phyloP scores from a whole-genome alignment of 306 rosid species.

The Acmispon strigosus region DNA sequence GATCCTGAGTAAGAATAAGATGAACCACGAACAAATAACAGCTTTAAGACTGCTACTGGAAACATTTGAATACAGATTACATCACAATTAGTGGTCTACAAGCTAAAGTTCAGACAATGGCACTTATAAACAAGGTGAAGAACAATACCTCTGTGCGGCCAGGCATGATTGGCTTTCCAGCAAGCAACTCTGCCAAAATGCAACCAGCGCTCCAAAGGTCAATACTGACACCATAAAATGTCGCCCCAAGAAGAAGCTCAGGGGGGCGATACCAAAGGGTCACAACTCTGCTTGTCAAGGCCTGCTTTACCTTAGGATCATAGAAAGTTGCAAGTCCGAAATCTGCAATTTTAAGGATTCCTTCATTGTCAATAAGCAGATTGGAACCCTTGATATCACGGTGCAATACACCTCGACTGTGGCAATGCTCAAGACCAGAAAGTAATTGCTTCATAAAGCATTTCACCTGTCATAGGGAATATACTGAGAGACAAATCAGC shows the following conservation, averaged over 20 bases:
- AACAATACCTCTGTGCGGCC: slow-evolving; percentile 92
- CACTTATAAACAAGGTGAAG: slow-evolving; percentile 15
- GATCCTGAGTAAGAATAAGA: not conserved
- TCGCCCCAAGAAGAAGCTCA: slow-evolving; percentile 96
- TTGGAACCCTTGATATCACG: slow-evolving; percentile 99
- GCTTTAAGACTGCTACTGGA: not conserved
- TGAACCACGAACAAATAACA: not conserved
- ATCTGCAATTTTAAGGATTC: slow-evolving; percentile 92
- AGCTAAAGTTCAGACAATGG: slow-evolving; percentile 2
- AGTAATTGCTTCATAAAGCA: slow-evolving; percentile 94
- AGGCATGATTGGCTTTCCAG: slow-evolving; percentile 98
- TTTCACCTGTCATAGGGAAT: slow-evolving; percentile 67
- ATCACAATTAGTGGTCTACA: not conserved
- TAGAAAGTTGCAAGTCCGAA: slow-evolving; percentile 83
- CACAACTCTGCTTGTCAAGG: slow-evolving; percentile 95
- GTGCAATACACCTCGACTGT: slow-evolving; percentile 82
- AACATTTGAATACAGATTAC: slow-evolving; percentile 5
- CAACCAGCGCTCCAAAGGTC: slow-evolving; percentile 99
- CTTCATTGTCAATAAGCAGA: slow-evolving; percentile 82
- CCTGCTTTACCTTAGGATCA: slow-evolving; percentile 59
- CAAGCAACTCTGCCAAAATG: slow-evolving; percentile 94
- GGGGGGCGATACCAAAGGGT: slow-evolving; percentile 99
- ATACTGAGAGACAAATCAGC: slow-evolving; percentile 41
- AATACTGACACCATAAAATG: slow-evolving; percentile 64
- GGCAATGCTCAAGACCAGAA: slow-evolving; percentile 98